phyloP scores from a whole-genome alignment of 1,284 basidiomycete species.

The Butyriboletus appendiculatus region DNA sequence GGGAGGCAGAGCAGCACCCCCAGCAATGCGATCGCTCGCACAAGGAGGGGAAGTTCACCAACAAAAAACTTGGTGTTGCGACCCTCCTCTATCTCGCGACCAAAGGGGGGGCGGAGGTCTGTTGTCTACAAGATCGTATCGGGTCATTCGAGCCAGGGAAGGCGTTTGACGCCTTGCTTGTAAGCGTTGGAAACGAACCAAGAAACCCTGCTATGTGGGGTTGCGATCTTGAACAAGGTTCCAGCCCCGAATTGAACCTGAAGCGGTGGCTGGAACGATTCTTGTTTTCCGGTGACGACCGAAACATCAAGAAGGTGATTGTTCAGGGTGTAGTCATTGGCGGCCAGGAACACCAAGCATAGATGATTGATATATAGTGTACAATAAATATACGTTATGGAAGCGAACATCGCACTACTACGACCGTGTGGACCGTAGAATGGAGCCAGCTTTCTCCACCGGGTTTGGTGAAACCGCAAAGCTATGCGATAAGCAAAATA shows the following conservation, averaged over 20 bases:
- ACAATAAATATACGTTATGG: conserved; percentile 5
- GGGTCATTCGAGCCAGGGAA: conserved; percentile 84
- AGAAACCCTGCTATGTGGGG: conserved; percentile 69
- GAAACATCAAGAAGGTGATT: conserved; percentile 85
- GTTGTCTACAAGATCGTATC: conserved; percentile 67
- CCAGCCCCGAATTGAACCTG: conserved; percentile 35
- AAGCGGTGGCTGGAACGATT: conserved; percentile 66
- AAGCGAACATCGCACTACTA: neutral
- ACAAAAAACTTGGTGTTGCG: conserved; percentile 69
- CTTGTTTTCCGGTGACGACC: conserved; percentile 84
- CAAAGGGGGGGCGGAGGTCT: conserved; percentile 87
- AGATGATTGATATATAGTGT: neutral
- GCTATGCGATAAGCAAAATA: conserved; percentile 1
- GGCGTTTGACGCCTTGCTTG: conserved; percentile 88
- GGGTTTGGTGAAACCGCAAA: conserved; percentile 1
- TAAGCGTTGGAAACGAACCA: conserved; percentile 50
- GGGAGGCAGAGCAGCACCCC: conserved; percentile 1
- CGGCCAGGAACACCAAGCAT: conserved; percentile 46
- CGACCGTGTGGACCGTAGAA: neutral
- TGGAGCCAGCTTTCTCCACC: neutral
- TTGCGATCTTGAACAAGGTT: conserved; percentile 26
- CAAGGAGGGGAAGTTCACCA: conserved; percentile 46
- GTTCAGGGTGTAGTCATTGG: conserved; percentile 83
- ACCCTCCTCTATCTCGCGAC: conserved; percentile 91
- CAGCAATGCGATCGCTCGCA: neutral